Base-by-base conservation (phyloP, 345 rosid species). In the Arabidopsis thaliana region DNA sequence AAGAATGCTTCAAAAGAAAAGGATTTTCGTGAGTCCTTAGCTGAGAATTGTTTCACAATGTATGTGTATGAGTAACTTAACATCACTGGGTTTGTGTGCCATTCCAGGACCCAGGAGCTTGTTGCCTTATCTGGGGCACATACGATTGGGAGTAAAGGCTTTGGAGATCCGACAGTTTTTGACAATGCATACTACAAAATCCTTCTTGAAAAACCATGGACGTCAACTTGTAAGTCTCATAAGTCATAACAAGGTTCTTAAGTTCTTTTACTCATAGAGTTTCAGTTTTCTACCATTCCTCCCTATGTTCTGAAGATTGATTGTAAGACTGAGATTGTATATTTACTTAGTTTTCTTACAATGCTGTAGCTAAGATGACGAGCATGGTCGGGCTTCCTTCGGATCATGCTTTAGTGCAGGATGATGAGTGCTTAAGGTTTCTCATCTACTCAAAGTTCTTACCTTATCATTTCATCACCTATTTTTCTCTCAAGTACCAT, bases 321-420 rank as follows among this genome's bases (percentile, higher is more conserved):
- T 40, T 61, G 66, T 40, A 40, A 53, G 14, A 34, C 49, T 28
- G 20, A 9, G 48, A 36, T 59, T 10, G 16, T 3, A 11, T 10
- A 33, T 44, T 24, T 24, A 44, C 60, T 45, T 33, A 25, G 23
- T 40, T 30, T 7, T 61, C 33, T 51, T 37, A 12, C 68, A 2
- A 62, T 61, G 14, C 45, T 75, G 80, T 83, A 91, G 95, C 68
- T 65, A 90, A 87, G 45, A 90, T 88, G 97, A 50, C 90, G 9
- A 87, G 83, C 82, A 87, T 91, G 97, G 81, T 90, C 22, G 96
- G 98, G 65, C 96, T 91, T 78, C 95, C 96, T 83, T 90, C 97
- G 48, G 96, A 94, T 83, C 98, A 74, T 71, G 92, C 90, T 59
- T 83, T 91, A 23, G 88, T 84, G 32, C 93, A 88, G 71, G 97